Evolutionary conservation across 1,284 basidiomycete genomes (phyloP), one percentile per base, ranked within the genome.

Genomic region (Heimioporus retisporus): DNA sequence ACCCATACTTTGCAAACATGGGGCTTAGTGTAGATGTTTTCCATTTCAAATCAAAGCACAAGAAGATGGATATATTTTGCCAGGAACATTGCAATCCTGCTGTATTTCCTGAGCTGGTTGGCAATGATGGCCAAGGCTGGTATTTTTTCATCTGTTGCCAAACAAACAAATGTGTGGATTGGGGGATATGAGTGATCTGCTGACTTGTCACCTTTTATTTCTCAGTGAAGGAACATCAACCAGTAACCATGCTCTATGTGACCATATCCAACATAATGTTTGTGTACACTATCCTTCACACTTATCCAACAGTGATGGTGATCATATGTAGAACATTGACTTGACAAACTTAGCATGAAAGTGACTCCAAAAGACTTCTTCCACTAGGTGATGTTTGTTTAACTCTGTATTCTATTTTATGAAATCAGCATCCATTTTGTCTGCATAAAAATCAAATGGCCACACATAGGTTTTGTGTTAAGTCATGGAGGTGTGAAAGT

Each of bases 21-120:
- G 76, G 69, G 0, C 73, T 82, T 0, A 67, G 71, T 0, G 82
- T 85, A 0, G 80, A 85, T 61, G 79, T 84, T 1, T 85, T 83
- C 31, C 83, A 85, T 59, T 82, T 83, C 70, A 77, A 80, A 11
- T 71, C 65, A 59, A 86, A 85, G 66, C 83, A 85, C 69, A 73
- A 71, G 15, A 65, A 65, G 4, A 68, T 59, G 0, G 78, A 85
- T 57, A 35, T 10, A 0, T 80, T 73, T 46, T 85, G 81, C 57
- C 75, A 81, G 18, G 57, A 68, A 14, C 48, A 82, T 51, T 84
- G 83, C 60, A 84, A 84, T 59, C 80, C 81, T 0, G 68, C 70
- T 0, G 11, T 42, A 0, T 84, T 63, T 48, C 71, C 75, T 0
- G 81, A 85, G 66, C 65, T 84, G 1, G 44, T 71, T 2, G 55